These are phyloP conservation scores for Fusarium chlamydosporum DNA, from an alignment of 2,329 filamentous ascomycete species.

Conservation along the genomic window DNA sequence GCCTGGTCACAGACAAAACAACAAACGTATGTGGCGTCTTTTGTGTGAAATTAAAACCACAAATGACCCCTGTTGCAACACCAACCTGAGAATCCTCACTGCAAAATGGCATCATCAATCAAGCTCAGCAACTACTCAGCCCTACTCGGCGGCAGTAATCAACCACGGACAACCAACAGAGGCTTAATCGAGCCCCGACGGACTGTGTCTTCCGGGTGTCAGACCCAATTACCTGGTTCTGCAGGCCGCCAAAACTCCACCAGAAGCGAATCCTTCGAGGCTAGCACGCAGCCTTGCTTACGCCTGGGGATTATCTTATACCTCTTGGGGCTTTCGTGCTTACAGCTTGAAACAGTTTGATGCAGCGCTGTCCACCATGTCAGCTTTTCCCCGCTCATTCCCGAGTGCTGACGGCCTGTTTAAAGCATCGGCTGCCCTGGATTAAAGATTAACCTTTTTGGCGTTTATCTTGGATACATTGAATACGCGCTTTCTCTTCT, in stretches of 20 bases:
- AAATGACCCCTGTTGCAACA: neutral
- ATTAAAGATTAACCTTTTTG: neutral
- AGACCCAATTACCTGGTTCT: neutral
- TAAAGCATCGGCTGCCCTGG: neutral
- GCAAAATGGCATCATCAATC: slow-evolving; percentile 9
- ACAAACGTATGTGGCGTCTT: slow-evolving; percentile 24
- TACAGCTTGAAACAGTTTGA: slow-evolving; percentile 13
- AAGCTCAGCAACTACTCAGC: slow-evolving; percentile 7
- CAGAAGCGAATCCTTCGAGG: neutral
- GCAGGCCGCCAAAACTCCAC: neutral
- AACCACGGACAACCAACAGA: neutral
- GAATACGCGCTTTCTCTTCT: too few relatives aligned
- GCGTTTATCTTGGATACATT: neutral
- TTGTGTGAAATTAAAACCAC: neutral
- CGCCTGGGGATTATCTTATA: slow-evolving; percentile 9
- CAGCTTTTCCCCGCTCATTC: slow-evolving; percentile 18
- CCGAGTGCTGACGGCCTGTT: neutral
- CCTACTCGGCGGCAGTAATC: slow-evolving; percentile 6
- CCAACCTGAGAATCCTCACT: neutral
- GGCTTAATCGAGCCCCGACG: slow-evolving; percentile 13
- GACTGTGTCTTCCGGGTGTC: neutral
- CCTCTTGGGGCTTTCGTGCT: slow-evolving; percentile 14
- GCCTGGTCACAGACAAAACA: neutral
- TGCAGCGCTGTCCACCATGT: slow-evolving; percentile 9
- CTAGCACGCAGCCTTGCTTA: slow-evolving; percentile 29